phyloP scores from a whole-genome alignment of 805 yeast species.

The Candida krabiensis region DNA sequence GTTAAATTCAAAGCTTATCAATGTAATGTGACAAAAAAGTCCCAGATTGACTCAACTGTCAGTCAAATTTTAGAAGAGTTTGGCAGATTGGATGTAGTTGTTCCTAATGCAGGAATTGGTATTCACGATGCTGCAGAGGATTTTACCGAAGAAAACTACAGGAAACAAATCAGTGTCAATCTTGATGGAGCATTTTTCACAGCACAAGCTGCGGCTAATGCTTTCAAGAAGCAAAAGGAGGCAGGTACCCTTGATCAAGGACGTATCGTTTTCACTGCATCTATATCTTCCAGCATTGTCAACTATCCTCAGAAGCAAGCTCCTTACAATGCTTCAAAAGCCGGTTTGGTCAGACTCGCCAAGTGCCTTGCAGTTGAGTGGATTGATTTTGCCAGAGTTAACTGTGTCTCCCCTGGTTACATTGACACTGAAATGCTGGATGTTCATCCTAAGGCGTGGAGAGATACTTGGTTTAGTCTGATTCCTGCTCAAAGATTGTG shows the following conservation, averaged over 20 bases:
- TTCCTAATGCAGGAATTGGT: conserved; percentile 42
- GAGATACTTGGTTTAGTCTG: conserved; percentile 24
- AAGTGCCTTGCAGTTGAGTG: conserved; percentile 46
- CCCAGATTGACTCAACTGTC: conserved; percentile 30
- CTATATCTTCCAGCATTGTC: conserved; percentile 49
- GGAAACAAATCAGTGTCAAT: conserved; percentile 45
- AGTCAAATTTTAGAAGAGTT: conserved; percentile 33
- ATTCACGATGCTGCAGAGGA: conserved; percentile 31
- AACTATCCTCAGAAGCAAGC: conserved; percentile 51
- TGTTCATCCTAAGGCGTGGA: conserved; percentile 24
- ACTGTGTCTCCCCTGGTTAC: conserved; percentile 49
- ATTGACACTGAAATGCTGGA: conserved; percentile 42
- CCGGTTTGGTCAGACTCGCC: conserved; percentile 44
- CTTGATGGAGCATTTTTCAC: conserved; percentile 48
- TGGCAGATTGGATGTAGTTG: conserved; percentile 41
- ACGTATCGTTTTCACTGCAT: conserved; percentile 48
- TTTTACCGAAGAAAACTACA: conserved; percentile 28
- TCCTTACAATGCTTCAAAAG: conserved; percentile 45
- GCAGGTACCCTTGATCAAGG: conserved; percentile 31
- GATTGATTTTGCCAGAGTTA: conserved; percentile 47
- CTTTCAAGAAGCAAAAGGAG: conserved; percentile 42
- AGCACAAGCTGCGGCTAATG: conserved; percentile 46
- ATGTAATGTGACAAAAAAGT: conserved; percentile 35
- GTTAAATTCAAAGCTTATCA: conserved; percentile 21
- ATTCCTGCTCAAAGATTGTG: conserved; percentile 48